These are phyloP conservation scores for Coemansia sp. DNA, from an alignment of 192 early-diverging fungal species.

Conservation along the genomic window DNA sequence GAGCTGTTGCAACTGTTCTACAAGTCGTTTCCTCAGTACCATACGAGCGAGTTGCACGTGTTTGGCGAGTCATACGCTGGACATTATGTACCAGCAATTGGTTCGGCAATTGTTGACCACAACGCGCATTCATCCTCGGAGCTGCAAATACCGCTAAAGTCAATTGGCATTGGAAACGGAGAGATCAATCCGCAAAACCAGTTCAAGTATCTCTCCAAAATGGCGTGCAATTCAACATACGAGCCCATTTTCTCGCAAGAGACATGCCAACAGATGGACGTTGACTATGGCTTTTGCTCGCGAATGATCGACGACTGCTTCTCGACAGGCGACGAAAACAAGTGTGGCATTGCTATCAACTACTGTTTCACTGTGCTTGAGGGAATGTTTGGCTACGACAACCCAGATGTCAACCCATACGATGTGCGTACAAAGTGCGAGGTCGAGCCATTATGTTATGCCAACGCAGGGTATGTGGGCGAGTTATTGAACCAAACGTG, in stretches of 20 bases:
- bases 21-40: slow-evolving; percentile 72
- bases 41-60: slow-evolving; percentile 71
- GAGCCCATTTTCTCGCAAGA: slow-evolving; percentile 67
- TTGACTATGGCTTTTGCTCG: neutral
- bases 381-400: slow-evolving; percentile 18
- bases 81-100: slow-evolving; percentile 91
- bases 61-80: slow-evolving; percentile 85
- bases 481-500: slow-evolving; percentile 67
- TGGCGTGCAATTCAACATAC: slow-evolving; percentile 69
- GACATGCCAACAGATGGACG: slow-evolving; percentile 66
- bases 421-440: slow-evolving; percentile 86
- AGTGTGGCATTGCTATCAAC: neutral
- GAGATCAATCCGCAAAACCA: slow-evolving; percentile 78
- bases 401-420: slow-evolving; percentile 79
- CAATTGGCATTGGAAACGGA: slow-evolving; percentile 87
- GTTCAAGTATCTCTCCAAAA: slow-evolving; percentile 73
- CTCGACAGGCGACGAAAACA: neutral
- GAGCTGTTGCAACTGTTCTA: slow-evolving; percentile 90
- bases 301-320: neutral
- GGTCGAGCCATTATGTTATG: slow-evolving; percentile 69
- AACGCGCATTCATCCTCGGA: slow-evolving; percentile 47
- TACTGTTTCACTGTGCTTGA: neutral
- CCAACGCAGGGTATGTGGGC: slow-evolving; percentile 65
- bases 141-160: slow-evolving; percentile 53
- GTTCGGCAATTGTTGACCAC: slow-evolving; percentile 64